Conservation (phyloP, 179 eudicot genomes). For the Actinidia arguta region DNA sequence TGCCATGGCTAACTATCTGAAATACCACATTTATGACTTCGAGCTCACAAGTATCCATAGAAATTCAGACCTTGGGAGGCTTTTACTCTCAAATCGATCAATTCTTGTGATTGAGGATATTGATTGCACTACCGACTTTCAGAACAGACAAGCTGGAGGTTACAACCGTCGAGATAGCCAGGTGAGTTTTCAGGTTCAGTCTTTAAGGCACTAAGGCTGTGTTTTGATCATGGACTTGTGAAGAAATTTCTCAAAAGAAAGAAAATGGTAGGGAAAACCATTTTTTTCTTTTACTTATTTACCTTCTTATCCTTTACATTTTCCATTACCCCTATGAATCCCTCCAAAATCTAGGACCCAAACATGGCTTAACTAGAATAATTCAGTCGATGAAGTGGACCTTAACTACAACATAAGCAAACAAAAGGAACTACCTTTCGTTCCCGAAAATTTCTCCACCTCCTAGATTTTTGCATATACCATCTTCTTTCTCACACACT, state of each 20-base stretch:
- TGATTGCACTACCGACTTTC: conserved; percentile 40
- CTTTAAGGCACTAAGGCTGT: not conserved
- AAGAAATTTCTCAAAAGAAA: too few species aligned
- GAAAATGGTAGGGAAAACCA: too few species aligned
- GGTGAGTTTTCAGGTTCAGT: conserved; percentile 10
- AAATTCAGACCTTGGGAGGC: conserved; percentile 38
- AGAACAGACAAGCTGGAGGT: conserved; percentile 21
- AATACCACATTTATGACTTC: conserved; percentile 44
- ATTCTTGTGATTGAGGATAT: conserved; percentile 51
- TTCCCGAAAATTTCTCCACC: not conserved
- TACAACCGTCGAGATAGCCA: not conserved
- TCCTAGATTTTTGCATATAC: not conserved
- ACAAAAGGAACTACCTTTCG: not conserved
- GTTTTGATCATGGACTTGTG: too few species aligned
- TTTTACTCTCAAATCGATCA: conserved; percentile 34
- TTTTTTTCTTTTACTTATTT: too few species aligned
- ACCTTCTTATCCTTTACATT: too few species aligned
- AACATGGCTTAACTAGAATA: too few species aligned
- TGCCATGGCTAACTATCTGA: conserved; percentile 51
- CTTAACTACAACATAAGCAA: too few species aligned
- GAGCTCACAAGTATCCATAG: conserved; percentile 31
- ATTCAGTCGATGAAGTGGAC: too few species aligned
- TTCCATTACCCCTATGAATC: too few species aligned
- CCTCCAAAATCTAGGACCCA: too few species aligned
- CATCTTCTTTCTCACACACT: not conserved